Conservation (phyloP, 2,329 filamentous ascomycete species). For the Botrytis tulipae region DNA sequence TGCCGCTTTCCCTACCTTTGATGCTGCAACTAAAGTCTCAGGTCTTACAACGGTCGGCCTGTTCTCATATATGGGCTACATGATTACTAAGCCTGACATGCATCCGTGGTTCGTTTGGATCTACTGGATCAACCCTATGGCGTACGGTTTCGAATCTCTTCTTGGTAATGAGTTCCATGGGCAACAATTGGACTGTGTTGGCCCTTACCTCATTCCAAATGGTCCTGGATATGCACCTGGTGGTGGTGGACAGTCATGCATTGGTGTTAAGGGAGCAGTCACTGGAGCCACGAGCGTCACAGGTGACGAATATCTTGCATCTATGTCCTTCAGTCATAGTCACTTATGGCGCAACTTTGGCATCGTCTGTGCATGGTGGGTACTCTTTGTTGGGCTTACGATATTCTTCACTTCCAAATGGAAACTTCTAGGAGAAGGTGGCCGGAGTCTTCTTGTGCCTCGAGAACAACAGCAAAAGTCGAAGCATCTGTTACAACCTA, state of each 20-base stretch:
- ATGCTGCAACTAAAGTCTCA: conserved; percentile 55
- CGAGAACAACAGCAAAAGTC: conserved; percentile 49
- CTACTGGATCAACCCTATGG: conserved; percentile 64
- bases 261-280: background rate
- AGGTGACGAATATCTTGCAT: conserved; percentile 56
- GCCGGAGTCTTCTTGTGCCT: conserved; percentile 58
- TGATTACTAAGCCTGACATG: conserved; percentile 61
- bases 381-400: conserved; percentile 56
- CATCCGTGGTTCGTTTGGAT: conserved; percentile 62
- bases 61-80: conserved; percentile 62
- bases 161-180: conserved; percentile 69
- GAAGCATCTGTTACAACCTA: conserved; percentile 23
- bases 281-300: conserved; percentile 50
- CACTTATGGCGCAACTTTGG: conserved; percentile 62
- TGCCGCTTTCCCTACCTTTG: conserved; percentile 59
- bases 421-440: conserved; percentile 52
- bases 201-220: background rate
- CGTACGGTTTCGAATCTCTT: conserved; percentile 67
- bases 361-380: conserved; percentile 62
- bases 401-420: conserved; percentile 57
- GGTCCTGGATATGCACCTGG: background rate
- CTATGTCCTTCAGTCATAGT: conserved; percentile 51
- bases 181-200: conserved; percentile 37
- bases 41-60: conserved; percentile 50
- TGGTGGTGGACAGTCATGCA: background rate